Conservation (phyloP, 2,329 filamentous ascomycete species). For the Fonsecaea pedrosoi region DNA sequence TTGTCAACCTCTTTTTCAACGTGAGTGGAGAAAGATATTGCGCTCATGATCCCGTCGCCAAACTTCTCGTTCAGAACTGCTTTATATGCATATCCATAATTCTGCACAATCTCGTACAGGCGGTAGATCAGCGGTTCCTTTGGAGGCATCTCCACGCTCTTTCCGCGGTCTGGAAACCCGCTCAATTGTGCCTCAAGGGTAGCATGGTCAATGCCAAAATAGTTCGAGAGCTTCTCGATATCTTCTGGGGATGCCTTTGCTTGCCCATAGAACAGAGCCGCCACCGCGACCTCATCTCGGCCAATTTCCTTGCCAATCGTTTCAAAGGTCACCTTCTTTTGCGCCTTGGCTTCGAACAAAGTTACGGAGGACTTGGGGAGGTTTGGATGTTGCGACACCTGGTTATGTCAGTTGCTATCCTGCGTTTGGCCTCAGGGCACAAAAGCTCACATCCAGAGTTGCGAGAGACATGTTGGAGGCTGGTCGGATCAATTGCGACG, state of each 20-base stretch:
- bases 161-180: slow-evolving; percentile 81
- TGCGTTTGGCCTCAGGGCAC: background rate
- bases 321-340: slow-evolving; percentile 78
- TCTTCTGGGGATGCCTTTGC: slow-evolving; percentile 75
- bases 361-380: slow-evolving; percentile 74
- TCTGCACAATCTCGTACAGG: slow-evolving; percentile 92
- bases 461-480: slow-evolving; percentile 51
- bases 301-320: slow-evolving; percentile 74
- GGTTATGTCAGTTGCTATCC: slow-evolving; percentile 29
- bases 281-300: slow-evolving; percentile 82
- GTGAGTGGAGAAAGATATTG: slow-evolving; percentile 86
- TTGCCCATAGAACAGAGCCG: slow-evolving; percentile 91
- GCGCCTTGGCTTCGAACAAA: slow-evolving; percentile 82
- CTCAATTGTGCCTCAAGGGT: slow-evolving; percentile 67
- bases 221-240: slow-evolving; percentile 67
- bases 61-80: slow-evolving; percentile 95
- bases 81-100: slow-evolving; percentile 96
- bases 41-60: slow-evolving; percentile 94
- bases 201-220: slow-evolving; percentile 67
- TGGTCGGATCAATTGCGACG: slow-evolving; percentile 22
- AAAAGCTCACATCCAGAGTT: slow-evolving; percentile 50
- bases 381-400: slow-evolving; percentile 71
- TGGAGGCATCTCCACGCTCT: slow-evolving; percentile 80
- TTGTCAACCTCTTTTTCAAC: slow-evolving; percentile 93
- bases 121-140: slow-evolving; percentile 88